Conservation (phyloP, 495 filamentous ascomycete genomes). For the Poronia punctata region DNA sequence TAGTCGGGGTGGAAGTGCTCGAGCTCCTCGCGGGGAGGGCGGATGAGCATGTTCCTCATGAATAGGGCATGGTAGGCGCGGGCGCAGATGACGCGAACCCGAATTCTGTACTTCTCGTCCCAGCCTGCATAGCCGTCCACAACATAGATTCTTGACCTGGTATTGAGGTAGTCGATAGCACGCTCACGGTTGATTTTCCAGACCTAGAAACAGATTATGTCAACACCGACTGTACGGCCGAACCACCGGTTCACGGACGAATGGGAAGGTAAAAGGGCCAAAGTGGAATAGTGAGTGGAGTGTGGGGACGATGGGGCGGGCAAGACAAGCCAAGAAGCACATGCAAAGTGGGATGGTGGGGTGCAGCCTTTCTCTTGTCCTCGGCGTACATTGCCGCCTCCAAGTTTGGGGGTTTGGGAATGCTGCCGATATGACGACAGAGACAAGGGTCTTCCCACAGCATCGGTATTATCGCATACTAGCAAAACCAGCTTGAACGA, state of each 20-base stretch:
- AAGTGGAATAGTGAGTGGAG: background rate
- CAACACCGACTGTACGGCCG: conserved; percentile 11
- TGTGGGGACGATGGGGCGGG: conserved; percentile 1
- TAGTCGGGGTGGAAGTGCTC: conserved; percentile 98
- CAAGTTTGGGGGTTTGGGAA: background rate
- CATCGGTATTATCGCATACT: conserved; percentile 5
- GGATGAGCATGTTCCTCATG: conserved; percentile 99
- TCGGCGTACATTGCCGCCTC: conserved; percentile 13
- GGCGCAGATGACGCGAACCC: conserved; percentile 95
- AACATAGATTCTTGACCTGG: conserved; percentile 96
- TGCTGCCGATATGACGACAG: conserved; percentile 24
- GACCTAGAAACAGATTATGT: conserved; percentile 51
- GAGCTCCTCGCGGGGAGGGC: conserved; percentile 80
- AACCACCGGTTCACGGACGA: too few species aligned
- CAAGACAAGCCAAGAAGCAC: conserved; percentile 1
- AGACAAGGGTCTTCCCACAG: conserved; percentile 21
- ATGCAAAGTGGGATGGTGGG: conserved; percentile 20
- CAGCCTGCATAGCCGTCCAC: conserved; percentile 95
- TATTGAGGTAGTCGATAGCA: conserved; percentile 98
- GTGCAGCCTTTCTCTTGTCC: conserved; percentile 24
- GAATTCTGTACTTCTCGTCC: conserved; percentile 97
- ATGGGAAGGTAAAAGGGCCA: too few species aligned
- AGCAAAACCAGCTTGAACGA: too few species aligned
- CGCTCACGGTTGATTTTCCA: conserved; percentile 99
- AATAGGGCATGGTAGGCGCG: conserved; percentile 99